Evolutionary conservation across 2,329 filamentous ascomycete species (phyloP).

Genomic region (Colletotrichum cordylinicola): DNA sequence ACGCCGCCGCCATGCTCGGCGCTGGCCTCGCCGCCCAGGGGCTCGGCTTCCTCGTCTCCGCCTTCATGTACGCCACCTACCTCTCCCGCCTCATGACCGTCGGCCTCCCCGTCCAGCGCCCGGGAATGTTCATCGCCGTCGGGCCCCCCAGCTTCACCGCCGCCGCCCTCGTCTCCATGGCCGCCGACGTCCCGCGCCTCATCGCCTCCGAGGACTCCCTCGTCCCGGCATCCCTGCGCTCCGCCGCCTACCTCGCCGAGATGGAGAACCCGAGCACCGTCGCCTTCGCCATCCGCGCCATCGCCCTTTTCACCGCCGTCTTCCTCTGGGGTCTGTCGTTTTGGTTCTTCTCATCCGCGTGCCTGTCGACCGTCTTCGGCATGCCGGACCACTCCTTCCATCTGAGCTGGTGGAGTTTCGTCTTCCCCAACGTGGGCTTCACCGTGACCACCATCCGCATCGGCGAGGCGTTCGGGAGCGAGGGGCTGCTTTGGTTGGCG

Average conservation of each 20-base stretch:
- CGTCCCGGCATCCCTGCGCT: slow-evolving; percentile 1
- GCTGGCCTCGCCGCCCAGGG: slow-evolving; percentile 67
- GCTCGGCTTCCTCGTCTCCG: slow-evolving; percentile 62
- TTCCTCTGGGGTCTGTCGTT: slow-evolving; percentile 39
- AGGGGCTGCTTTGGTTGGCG: slow-evolving; percentile 50
- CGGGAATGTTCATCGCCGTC: slow-evolving; percentile 70
- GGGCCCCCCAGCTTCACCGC: slow-evolving; percentile 59
- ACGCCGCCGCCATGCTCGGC: slow-evolving; percentile 59
- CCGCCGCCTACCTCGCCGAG: slow-evolving; percentile 2
- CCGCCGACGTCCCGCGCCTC: slow-evolving; percentile 1
- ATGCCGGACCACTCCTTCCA: slow-evolving; percentile 38
- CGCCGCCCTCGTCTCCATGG: slow-evolving; percentile 31
- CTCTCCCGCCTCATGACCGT: slow-evolving; percentile 63
- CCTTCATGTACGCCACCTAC: slow-evolving; percentile 66
- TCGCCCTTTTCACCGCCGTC: slow-evolving; percentile 16
- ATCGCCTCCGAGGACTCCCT: slow-evolving; percentile 2
- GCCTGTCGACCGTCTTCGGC: slow-evolving; percentile 47
- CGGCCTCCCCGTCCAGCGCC: slow-evolving; percentile 60
- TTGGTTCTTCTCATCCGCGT: slow-evolving; percentile 57
- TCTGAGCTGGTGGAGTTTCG: slow-evolving; percentile 65
- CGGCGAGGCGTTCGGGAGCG: slow-evolving; percentile 50
- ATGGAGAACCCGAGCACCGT: slow-evolving; percentile 9
- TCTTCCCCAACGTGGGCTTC: slow-evolving; percentile 65
- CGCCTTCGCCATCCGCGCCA: slow-evolving; percentile 14
- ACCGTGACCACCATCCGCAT: slow-evolving; percentile 59